Conservation (phyloP, 1,284 basidiomycete genomes). For the Moesziomyces globuligerus region DNA sequence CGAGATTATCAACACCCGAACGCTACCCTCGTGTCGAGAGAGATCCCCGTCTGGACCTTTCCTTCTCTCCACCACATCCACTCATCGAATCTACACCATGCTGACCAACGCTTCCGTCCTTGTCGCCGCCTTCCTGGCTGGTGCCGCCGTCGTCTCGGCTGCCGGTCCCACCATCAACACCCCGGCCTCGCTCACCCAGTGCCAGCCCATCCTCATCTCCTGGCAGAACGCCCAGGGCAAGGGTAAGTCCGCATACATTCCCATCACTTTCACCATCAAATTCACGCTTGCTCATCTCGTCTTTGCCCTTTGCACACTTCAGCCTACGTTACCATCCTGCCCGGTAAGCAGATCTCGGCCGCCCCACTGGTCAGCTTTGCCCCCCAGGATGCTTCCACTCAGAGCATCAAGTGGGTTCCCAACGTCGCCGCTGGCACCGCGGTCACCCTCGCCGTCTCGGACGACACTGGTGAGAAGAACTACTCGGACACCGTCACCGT, state of each 20-base stretch:
- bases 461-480: conserved; percentile 24
- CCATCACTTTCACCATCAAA: neutral
- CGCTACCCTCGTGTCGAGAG: neutral
- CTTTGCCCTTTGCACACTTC: neutral
- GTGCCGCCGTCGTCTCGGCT: conserved; percentile 20
- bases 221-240: conserved; percentile 44
- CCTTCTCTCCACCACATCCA: conserved; percentile 10
- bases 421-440: conserved; percentile 28
- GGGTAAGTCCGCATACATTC: conserved; percentile 21
- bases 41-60: neutral
- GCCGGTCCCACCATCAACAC: conserved; percentile 42
- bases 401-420: conserved; percentile 34
- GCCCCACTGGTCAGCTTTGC: conserved; percentile 35
- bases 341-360: conserved; percentile 32
- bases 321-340: conserved; percentile 38
- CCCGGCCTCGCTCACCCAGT: conserved; percentile 47
- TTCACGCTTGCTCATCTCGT: conserved; percentile 5
- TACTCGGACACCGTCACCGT: conserved; percentile 31
- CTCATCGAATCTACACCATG: conserved; percentile 25
- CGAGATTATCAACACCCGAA: no score
- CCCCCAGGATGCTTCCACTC: conserved; percentile 16
- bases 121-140: conserved; percentile 29
- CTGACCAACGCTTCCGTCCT: conserved; percentile 28
- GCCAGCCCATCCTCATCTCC: conserved; percentile 44
- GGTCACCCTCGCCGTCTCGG: conserved; percentile 39